phyloP scores from a whole-genome alignment of 495 filamentous ascomycete genomes.

The Neurospora pannonica region DNA sequence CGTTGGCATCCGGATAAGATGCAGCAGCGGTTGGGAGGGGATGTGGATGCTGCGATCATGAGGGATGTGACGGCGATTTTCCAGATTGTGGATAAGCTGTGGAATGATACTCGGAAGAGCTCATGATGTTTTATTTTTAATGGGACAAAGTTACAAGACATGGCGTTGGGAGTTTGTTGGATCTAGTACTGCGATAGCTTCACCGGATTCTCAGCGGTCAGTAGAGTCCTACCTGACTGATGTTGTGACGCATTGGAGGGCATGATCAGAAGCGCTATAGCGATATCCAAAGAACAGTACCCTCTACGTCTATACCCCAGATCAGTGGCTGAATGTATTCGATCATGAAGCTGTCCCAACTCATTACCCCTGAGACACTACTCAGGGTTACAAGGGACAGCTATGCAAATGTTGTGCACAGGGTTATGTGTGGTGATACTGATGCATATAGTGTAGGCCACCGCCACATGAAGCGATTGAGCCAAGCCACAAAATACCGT shows the following conservation, averaged over 20 bases:
- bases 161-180: not conserved
- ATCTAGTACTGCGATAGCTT: not conserved
- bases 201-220: not conserved
- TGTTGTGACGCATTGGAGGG: not conserved
- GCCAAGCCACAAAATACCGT: not conserved
- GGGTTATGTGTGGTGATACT: not conserved
- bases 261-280: not conserved
- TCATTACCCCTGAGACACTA: not conserved
- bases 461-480: not conserved
- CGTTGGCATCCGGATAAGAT: slow-evolving; percentile 99
- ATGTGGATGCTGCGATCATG: slow-evolving; percentile 59
- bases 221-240: not conserved
- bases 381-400: not conserved
- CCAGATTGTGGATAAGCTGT: slow-evolving; percentile 79
- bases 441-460: not conserved
- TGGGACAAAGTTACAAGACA: not conserved
- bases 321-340: not conserved
- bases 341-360: not conserved
- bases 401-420: not conserved
- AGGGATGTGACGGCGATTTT: slow-evolving; percentile 78
- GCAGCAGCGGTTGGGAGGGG: slow-evolving; percentile 71
- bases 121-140: not conserved
- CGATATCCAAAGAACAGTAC: not conserved
- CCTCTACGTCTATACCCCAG: too few relatives aligned
- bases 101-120: slow-evolving; percentile 47